Evolutionary conservation across 306 rosid species (phyloP), one percentile per base, ranked within the genome.

Genomic region (Pyrus bretschneideri): DNA sequence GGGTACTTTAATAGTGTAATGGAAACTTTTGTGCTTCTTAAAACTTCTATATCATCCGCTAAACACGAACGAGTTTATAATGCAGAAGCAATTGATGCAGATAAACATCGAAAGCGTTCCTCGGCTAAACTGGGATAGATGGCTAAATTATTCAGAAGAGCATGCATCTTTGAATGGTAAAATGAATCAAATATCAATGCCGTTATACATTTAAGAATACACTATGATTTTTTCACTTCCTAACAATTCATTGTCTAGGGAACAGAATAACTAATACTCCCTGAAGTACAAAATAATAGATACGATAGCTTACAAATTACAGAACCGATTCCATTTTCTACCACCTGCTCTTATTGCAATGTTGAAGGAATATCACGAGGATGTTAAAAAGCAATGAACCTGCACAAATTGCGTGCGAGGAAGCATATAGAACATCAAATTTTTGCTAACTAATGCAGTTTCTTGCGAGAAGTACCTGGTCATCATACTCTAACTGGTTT

Each of bases 401-500:
- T 79, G 69, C 74, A 77, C 60, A 70, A 73, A 73, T 64, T 79
- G 38, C 54, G 78, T 72, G 79, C 38, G 72, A 66, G 61, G 54
- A 74, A 70, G 63, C 57, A 76, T 77, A 79, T 54, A 75, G 78
- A 71, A 71, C 78, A 85, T 81, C 61, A 78, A 45, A 80, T 55
- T 81, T 76, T 17, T 70, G 80, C 17, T 86, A 84, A 81, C 78
- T 84, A 40, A 80, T 65, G 83, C 71, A 65, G 60, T 72, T 76
- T 80, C 55, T 45, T 19, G 76, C 13, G 18, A 60, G 49, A 52
- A 77, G 60, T 49, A 71, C 52, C 74, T 70, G 49, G 73, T 19
- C 81, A 79, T 86, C 82, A 91, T 76, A 85, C 87, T 81, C 97
- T 94, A 19, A 85, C 86, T 33, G 96, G 96, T 84, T 95, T 95